Conservation (phyloP, 176 grass and related monocot species). For the Oryza nivara region DNA sequence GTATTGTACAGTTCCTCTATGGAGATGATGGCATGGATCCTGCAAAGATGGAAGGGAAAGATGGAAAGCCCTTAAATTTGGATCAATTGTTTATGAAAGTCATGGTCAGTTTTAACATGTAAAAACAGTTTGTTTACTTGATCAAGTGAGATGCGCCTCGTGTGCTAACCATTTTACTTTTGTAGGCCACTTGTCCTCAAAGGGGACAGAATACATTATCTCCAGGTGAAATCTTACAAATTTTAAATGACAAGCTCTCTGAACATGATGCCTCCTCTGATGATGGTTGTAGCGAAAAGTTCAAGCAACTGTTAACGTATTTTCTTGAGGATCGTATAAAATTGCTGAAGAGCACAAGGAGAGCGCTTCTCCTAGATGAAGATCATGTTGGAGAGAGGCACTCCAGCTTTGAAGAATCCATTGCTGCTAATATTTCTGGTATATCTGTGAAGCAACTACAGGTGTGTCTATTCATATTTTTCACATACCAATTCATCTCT, state of each 20-base stretch:
- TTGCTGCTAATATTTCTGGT: constrained; percentile 91
- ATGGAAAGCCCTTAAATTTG: constrained; percentile 91
- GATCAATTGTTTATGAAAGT: constrained; percentile 98
- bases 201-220: constrained; percentile 60
- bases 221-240: constrained; percentile 57
- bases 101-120: constrained; percentile 64
- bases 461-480: constrained; percentile 57
- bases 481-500: constrained; percentile 16
- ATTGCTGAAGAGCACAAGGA: constrained; percentile 63
- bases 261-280: constrained; percentile 56
- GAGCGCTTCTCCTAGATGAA: constrained; percentile 62
- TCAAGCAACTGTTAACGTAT: constrained; percentile 60
- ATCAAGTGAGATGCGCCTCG: background rate
- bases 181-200: constrained; percentile 83
- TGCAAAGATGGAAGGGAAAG: constrained; percentile 96
- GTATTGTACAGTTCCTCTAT: constrained; percentile 91
- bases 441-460: constrained; percentile 87
- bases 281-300: constrained; percentile 66
- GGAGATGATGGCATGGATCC: constrained; percentile 99
- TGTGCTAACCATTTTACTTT: constrained; percentile 38
- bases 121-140: constrained; percentile 18
- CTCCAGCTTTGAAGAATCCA: constrained; percentile 48
- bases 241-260: constrained; percentile 58
- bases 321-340: constrained; percentile 62
- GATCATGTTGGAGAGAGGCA: constrained; percentile 40